Evolutionary conservation across 371 early-diverging fungal species (phyloP), one percentile per base, ranked within the genome.

Genomic region (Mortierella sp.): DNA sequence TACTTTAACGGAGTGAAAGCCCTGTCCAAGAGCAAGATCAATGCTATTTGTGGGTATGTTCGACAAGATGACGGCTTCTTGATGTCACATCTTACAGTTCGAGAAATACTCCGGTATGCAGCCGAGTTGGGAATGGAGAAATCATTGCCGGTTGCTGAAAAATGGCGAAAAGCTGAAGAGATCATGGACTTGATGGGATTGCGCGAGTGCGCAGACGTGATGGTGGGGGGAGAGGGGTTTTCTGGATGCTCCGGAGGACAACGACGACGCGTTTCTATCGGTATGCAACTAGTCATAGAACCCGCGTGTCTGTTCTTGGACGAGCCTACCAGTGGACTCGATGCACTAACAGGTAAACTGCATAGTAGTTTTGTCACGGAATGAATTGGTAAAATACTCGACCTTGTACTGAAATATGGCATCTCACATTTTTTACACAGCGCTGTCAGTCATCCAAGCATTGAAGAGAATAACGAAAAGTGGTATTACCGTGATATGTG

Each of bases 191-290:
- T 79, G 5, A 48, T 86, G 7, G 84, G 74, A 0, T 63, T 80
- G 13, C 38, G 74, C 24, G 80, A 80, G 33, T 80, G 80, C 36
- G 75, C 80, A 4, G 72, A 80, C 41, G 75, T 80, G 28, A 67
- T 80, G 32, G 63, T 80, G 15, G 80, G 80, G 1, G 70, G 50
- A 33, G 8, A 70, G 1, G 57, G 70, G 15, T 68, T 71, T 19
- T 71, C 67, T 7, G 80, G 80, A 38, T 67, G 63, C 61, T 80
- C 80, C 4, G 85, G 87, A 22, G 81, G 90, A 33, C 88, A 93
- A 72, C 93, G 90, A 67, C 87, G 94, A 47, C 84, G 93, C 53
- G 76, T 93, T 43, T 87, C 88, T 1, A 92, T 94, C 48, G 92
- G 91, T 28, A 91, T 92, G 47, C 91, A 92, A 28, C 80, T 92